Evolutionary conservation across 345 rosid genomes (phyloP).

Genomic region (Populus deltoides): DNA sequence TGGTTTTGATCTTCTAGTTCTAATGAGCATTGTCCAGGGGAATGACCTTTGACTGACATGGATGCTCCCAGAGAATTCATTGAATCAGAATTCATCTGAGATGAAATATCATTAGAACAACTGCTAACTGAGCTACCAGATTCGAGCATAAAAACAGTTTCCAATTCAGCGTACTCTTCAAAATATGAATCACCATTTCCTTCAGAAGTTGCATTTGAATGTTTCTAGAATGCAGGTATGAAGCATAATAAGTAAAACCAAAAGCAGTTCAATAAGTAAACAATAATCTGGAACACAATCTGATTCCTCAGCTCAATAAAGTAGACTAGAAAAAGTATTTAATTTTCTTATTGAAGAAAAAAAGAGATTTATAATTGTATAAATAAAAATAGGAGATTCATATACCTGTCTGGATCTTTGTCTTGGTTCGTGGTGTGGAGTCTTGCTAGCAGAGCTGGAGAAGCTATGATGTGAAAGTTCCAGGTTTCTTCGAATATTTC

Average conservation of each 20-base stretch:
- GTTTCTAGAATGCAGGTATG: slow-evolving; percentile 9
- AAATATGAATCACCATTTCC: not conserved
- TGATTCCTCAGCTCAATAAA: not conserved
- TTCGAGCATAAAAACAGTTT: slow-evolving; percentile 3
- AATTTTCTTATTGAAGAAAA: not conserved
- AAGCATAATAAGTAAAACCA: not conserved
- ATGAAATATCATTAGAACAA: slow-evolving; percentile 3
- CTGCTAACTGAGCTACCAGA: slow-evolving; percentile 9
- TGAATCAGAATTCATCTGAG: not conserved
- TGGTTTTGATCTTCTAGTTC: slow-evolving; percentile 1
- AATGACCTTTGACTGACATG: not conserved
- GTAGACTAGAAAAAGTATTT: not conserved
- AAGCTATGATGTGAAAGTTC: slow-evolving; percentile 17
- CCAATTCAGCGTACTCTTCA: slow-evolving; percentile 24
- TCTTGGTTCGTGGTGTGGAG: not conserved
- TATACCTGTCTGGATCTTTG: slow-evolving; percentile 16
- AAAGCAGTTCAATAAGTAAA: not conserved
- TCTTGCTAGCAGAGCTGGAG: slow-evolving; percentile 9
- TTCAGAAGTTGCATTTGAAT: not conserved
- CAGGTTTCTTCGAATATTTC: slow-evolving; percentile 30
- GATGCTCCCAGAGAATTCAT: not conserved
- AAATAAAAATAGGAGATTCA: not conserved
- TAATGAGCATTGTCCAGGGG: not conserved
- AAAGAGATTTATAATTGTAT: not conserved
- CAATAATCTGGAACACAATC: not conserved